Base-by-base conservation (phyloP, 2,329 filamentous ascomycete species). In the Plectosphaerella plurivora region DNA sequence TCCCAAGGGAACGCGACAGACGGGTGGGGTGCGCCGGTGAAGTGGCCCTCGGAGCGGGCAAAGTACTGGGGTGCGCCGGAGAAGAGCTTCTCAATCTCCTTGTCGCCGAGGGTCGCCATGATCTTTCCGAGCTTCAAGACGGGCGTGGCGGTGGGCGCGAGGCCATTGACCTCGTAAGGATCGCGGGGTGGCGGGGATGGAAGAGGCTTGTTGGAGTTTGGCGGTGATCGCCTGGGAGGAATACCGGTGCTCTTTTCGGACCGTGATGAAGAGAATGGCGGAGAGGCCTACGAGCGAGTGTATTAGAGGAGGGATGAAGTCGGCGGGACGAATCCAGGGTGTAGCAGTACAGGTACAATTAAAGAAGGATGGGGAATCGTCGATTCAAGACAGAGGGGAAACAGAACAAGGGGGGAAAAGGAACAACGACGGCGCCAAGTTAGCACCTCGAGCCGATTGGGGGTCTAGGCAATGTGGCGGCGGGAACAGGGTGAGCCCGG, bases 41-140 rank as follows among this genome's bases (percentile, higher is more conserved):
- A 80, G 65, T 84, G 79, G 39, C 80, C 79, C 59, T 83, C 78
- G 53, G 76, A 78, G 50, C 81, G 77, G 58, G 82, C 78, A 65
- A 83, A 84, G 71, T 86, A 89, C 64, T 88, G 85, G 57, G 87
- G 87, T 44, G 87, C 87, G n/a, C 87, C 86, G 24, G 86, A 87
- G 73, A 89, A 90, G 61, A 89, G 77, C 66, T 83, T 82, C 68
- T 86, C 82, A 49, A 89, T 71, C 58, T 88, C 83, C 41, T 74
- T 71, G 45, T 82, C 76, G 60, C 70, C 77, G 53, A 87, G 72
- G 47, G 77, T 77, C 45, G 81, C 73, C 76, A 85, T 85, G 68
- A 82, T 84, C 64, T 76, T 74, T 55, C 76, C 71, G 39, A 83
- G 68, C 61, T 74, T 80, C 55, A 83, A 65, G 53, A 76, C 66